Conservation (phyloP, 2,329 filamentous ascomycete genomes). For the Aspergillus calidoustus region DNA sequence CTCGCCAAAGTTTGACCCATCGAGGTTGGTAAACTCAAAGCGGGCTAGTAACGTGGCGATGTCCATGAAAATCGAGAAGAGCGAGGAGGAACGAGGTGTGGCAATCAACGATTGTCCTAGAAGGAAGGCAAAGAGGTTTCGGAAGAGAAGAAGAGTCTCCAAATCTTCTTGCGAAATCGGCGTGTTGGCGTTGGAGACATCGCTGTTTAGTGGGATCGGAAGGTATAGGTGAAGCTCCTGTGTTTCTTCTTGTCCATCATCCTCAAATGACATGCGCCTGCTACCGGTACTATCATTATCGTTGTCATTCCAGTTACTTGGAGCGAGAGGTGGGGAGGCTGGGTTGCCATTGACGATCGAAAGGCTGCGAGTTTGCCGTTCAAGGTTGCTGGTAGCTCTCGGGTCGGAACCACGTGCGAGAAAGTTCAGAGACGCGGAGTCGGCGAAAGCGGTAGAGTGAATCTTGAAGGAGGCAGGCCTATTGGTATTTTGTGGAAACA, state of each 20-base stretch:
- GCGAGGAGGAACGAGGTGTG: conserved; percentile 57
- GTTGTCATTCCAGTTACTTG: conserved; percentile 39
- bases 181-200: conserved; percentile 45
- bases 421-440: conserved; percentile 60
- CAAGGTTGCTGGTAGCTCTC: conserved; percentile 45
- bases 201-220: conserved; percentile 60
- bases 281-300: conserved; percentile 52
- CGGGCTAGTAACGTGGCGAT: conserved; percentile 61
- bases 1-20: conserved; percentile 67
- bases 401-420: conserved; percentile 58
- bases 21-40: conserved; percentile 65
- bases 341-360: conserved; percentile 33
- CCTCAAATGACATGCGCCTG: conserved; percentile 50
- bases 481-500: conserved; percentile 62
- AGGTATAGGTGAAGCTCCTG: conserved; percentile 60
- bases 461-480: conserved; percentile 65
- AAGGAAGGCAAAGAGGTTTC: conserved; percentile 68
- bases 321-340: conserved; percentile 36
- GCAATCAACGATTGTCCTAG: conserved; percentile 65
- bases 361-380: conserved; percentile 35
- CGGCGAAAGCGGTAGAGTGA: conserved; percentile 62
- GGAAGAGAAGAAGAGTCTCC: conserved; percentile 62
- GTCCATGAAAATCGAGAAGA: conserved; percentile 66
- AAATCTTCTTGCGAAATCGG: conserved; percentile 53
- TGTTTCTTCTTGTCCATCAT: conserved; percentile 50